Evolutionary conservation across 441 rosid genomes (phyloP), one percentile per base, ranked within the genome.

Genomic region (Adansonia madagascariensis): DNA sequence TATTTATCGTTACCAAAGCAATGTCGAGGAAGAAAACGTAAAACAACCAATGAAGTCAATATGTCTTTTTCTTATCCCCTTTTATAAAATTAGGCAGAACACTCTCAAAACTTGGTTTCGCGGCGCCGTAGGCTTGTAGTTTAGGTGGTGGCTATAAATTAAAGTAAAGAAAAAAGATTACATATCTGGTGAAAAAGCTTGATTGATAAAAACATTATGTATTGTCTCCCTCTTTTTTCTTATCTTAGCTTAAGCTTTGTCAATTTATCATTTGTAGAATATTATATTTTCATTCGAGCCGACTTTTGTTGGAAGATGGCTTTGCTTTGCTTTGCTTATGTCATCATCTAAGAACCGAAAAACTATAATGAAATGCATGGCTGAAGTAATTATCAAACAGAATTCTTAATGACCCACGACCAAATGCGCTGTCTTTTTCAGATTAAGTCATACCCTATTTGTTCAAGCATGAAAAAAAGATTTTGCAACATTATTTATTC

Each of bases 281-380:
- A 44, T 44, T 44, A 44, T 44, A 8, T 8, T 43, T 43, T 43
- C 8, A 43, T 4, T 0, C 8, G 8, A 27, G 31, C 31, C 31
- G 31, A 43, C 9, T 77, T 73, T 59, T 53, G 0, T n/a, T 18
- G 80, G 83, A 44, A 76, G 80, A 78, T 61, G 80, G 73, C 75
- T 43, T 73, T 66, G 41, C 14, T 3, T 62, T 27, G 18, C 18
- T 12, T 31, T 12, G 31, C 31, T 27, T 27, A 27, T 27, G 1
- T 27, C 2, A 27, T 27, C 31, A 27, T 27, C 31, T 27, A 27
- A 27, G 31, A 27, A 27, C 31, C 31, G 0, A 27, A 27, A 27
- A 27, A 27, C 31, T 27, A 27, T 0, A 27, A 27, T 27, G 31
- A 27, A 27, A 27, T 27, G 1, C 31, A 27, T 27, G 31, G 31